phyloP scores from a whole-genome alignment of 2,329 filamentous ascomycete genomes.

The Nothopassalora personata region DNA sequence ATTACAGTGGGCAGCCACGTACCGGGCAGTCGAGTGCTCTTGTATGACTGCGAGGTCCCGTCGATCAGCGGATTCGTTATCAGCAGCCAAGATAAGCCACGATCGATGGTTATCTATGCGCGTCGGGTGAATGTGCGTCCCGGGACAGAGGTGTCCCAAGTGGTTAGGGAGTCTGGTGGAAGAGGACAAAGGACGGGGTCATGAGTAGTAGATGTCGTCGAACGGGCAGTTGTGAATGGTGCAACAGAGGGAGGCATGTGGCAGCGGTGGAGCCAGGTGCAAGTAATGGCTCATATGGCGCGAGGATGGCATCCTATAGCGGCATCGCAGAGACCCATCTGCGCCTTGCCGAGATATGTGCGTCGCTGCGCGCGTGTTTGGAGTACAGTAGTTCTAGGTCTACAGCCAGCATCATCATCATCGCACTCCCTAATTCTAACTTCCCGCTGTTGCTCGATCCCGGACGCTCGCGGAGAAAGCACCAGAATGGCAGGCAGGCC shows the following conservation, averaged over 20 bases:
- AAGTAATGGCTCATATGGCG: neutral
- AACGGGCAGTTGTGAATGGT: too few species aligned
- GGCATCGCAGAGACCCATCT: neutral
- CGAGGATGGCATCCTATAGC: slow-evolving; percentile 1
- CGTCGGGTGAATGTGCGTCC: neutral
- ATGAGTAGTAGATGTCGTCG: neutral
- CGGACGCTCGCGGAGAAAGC: neutral
- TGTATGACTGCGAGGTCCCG: neutral
- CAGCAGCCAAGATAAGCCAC: neutral
- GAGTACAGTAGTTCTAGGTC: too few species aligned
- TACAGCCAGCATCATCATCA: neutral
- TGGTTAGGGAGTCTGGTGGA: neutral
- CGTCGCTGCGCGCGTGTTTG: too few species aligned
- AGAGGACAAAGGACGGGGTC: neutral
- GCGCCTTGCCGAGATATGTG: too few species aligned
- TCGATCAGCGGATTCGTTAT: neutral
- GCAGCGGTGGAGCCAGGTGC: neutral
- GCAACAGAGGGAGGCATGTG: neutral
- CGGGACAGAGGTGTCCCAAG: neutral
- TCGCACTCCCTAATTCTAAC: neutral
- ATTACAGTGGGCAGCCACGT: neutral
- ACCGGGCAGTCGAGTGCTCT: neutral
- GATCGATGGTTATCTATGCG: neutral
- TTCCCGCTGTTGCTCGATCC: neutral
- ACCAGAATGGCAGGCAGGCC: neutral